Conservation (phyloP, 345 rosid genomes). For the Citrus cavaleriei region DNA sequence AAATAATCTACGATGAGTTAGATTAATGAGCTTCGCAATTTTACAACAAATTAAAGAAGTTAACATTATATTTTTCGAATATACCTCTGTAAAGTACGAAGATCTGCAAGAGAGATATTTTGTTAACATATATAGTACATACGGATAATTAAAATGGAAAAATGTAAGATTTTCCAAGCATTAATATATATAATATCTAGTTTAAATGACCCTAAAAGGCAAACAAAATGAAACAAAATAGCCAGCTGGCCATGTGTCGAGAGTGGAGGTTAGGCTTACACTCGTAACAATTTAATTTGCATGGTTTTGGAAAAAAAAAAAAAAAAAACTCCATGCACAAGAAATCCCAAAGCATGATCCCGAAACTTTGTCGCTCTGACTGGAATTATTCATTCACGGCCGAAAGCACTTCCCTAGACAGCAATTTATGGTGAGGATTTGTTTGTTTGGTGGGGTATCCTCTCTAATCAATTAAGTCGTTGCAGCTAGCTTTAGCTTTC, state of each 20-base stretch:
- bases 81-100: too few relatives aligned
- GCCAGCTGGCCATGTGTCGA: conserved; percentile 12
- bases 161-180: background rate
- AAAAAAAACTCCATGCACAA: too few relatives aligned
- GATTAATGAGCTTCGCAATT: too few relatives aligned
- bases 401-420: background rate
- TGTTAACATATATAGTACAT: too few relatives aligned
- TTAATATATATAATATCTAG: background rate
- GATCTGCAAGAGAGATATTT: too few relatives aligned
- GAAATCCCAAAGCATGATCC: background rate
- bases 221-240: background rate
- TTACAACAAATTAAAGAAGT: too few relatives aligned
- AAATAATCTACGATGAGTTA: too few relatives aligned
- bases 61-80: too few relatives aligned
- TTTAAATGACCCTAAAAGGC: background rate
- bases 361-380: background rate
- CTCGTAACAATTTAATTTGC: background rate
- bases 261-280: conserved; percentile 14
- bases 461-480: background rate
- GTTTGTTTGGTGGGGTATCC: background rate
- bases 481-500: background rate
- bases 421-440: background rate
- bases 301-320: background rate
- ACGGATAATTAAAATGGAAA: too few relatives aligned
- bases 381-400: background rate